A percentile compares a stretch with the other conserved stretches of the same genome.
Conservation (phyloP, 1,284 basidiomycete species). For the Flammula alnicola region DNA sequence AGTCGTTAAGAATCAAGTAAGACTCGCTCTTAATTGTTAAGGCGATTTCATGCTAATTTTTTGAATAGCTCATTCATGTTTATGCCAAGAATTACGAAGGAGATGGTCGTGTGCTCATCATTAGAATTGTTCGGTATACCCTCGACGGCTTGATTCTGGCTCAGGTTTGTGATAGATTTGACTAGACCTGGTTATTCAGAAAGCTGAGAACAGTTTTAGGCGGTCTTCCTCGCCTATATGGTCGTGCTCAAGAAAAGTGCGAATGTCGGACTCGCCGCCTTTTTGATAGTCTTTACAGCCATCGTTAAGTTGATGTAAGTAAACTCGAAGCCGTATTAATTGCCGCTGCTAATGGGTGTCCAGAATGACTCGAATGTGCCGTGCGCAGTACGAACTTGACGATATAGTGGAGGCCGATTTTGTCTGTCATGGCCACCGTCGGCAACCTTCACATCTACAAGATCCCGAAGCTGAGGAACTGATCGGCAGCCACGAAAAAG, state of each 20-base stretch:
- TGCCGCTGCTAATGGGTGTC: neutral
- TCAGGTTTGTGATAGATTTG: constrained; percentile 28
- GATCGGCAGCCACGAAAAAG: constrained; percentile 9
- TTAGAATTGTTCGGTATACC: constrained; percentile 81
- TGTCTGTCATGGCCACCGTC: constrained; percentile 35
- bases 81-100: constrained; percentile 90
- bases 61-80: constrained; percentile 74
- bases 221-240: constrained; percentile 82
- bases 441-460: constrained; percentile 16
- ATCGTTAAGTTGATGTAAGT: constrained; percentile 73
- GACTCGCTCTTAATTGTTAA: constrained; percentile 17
- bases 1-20: constrained; percentile 81
- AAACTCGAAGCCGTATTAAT: neutral
- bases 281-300: constrained; percentile 76
- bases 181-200: neutral
- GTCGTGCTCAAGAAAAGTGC: constrained; percentile 70
- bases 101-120: constrained; percentile 75
- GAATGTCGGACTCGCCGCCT: constrained; percentile 68
- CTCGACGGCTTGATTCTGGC: constrained; percentile 65
- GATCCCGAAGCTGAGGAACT: constrained; percentile 25
- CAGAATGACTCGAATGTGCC: constrained; percentile 74
- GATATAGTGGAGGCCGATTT: constrained; percentile 53
- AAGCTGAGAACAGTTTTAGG: constrained; percentile 37
- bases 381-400: constrained; percentile 66
- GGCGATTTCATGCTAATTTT: constrained; percentile 6